Evolutionary conservation across 352 stramenopile species (phyloP), one percentile per base, ranked within the genome.

Genomic region (Peronospora belbahrii): DNA sequence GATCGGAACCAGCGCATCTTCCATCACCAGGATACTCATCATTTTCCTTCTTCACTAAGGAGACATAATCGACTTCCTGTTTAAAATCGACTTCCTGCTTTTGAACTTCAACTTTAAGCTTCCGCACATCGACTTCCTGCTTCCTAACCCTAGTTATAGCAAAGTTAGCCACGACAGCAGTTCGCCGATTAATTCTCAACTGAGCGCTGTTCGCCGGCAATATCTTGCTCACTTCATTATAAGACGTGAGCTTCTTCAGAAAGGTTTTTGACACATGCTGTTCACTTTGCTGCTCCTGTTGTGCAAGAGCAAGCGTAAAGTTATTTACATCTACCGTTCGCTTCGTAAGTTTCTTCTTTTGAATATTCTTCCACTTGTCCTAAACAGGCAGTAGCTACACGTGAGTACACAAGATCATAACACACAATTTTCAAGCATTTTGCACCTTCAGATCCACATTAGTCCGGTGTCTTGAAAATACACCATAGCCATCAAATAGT

Each of bases 391-490:
- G 1, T 2, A 40, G 28, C 19, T 8, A n/a, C 6, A 23, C 32
- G 6, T 37, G 3, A 37, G 8, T 15, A 22, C 32, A 37, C 32
- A 37, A 37, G 3, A 7, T 2, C 32, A 37, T 23, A 20, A 15
- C 14, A 23, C 10, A 17, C 23, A 27, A 27, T 27, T 4, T 27
- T 7, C 9, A 27, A 25, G 22, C n/a, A 22, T 27, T 38, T 32
- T 38, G 30, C 23, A 84, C 72, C 68, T 87, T 87, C 17, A 87
- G 54, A 43, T 87, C 72, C 9, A 80, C 59, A 24, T 85, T 83
- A 0, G 68, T 87, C 22, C 75, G 59, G 30, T 74, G 68, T 0
- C 1, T 25, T 6, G 52, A 54, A 49, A 87, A 87, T 2, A 85
- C 51, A 4, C 25, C 37, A 1, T 40, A 15, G 0, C 75, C 70